Evolutionary conservation across 495 filamentous ascomycete species (phyloP).

Genomic region (Elasticomyces elasticus): DNA sequence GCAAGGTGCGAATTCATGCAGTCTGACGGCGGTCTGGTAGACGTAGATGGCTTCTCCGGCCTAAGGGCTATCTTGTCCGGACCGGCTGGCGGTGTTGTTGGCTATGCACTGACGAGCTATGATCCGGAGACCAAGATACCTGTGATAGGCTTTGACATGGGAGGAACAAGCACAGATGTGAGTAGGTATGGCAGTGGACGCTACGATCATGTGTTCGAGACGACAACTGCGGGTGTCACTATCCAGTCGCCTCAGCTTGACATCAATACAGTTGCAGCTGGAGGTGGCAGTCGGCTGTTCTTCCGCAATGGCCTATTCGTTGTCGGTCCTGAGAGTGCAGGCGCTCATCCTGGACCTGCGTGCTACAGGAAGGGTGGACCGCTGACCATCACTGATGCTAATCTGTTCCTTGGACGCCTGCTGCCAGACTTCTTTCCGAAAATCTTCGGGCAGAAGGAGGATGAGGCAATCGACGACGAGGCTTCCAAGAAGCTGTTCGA

Average conservation of each 20-base stretch:
- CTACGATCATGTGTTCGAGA: conserved; percentile 96
- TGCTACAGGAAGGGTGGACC: conserved; percentile 94
- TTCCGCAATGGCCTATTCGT: conserved; percentile 91
- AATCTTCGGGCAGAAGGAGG: conserved; percentile 87
- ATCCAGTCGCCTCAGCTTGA: conserved; percentile 94
- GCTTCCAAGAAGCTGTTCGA: conserved; percentile 68
- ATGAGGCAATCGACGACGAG: conserved; percentile 72
- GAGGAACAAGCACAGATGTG: conserved; percentile 89
- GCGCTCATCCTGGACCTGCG: conserved; percentile 85
- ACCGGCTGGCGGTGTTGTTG: conserved; percentile 68
- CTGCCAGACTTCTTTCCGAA: conserved; percentile 94
- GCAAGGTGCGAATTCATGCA: conserved; percentile 81
- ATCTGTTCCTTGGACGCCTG: conserved; percentile 77
- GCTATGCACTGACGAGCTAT: conserved; percentile 88
- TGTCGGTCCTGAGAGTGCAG: conserved; percentile 89
- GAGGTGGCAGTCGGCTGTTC: conserved; percentile 80
- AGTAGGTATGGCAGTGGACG: conserved; percentile 80
- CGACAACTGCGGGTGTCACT: conserved; percentile 88
- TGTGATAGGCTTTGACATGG: conserved; percentile 97
- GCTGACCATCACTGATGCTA: conserved; percentile 87
- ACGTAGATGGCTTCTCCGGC: conserved; percentile 65
- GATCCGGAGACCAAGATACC: conserved; percentile 77
- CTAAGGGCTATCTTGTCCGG: conserved; percentile 69
- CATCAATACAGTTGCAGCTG: conserved; percentile 95
- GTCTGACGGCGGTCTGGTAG: conserved; percentile 69